These are phyloP conservation scores for maize (Zea mays) DNA, from an alignment of 176 grass and related monocot species.

Conservation along the genomic window DNA sequence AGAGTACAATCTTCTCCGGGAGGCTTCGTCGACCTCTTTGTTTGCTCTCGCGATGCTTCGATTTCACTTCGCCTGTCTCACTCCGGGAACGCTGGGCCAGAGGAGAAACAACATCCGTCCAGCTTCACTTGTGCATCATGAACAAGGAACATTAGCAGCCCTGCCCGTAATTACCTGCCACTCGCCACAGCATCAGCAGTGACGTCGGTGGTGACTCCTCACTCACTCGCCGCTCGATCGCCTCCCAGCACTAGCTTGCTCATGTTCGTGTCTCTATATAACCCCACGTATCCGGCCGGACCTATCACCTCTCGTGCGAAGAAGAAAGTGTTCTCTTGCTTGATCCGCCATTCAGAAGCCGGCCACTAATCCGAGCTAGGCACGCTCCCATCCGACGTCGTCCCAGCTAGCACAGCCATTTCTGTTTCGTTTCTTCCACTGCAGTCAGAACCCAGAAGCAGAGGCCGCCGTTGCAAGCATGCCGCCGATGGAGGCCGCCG, in stretches of 20 bases:
- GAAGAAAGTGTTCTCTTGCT: background rate
- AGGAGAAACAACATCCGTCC: too few species aligned
- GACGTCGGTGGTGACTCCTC: constrained; percentile 13
- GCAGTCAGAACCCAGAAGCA: background rate
- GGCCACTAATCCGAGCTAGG: background rate
- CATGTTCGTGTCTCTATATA: background rate
- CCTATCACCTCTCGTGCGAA: background rate
- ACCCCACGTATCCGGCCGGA: background rate
- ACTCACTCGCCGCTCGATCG: too few species aligned
- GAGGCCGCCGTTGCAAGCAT: constrained; percentile 7
- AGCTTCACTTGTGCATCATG: background rate
- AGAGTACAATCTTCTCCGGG: too few species aligned
- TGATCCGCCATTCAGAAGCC: background rate
- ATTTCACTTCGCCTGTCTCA: too few species aligned
- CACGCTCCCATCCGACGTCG: too few species aligned
- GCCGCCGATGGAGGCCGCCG: constrained; percentile 32
- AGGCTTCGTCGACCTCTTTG: too few species aligned
- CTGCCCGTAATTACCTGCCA: background rate
- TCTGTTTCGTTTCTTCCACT: too few species aligned
- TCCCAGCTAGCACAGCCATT: background rate
- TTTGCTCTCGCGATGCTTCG: too few species aligned
- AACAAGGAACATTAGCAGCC: background rate
- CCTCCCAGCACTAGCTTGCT: background rate
- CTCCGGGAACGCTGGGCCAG: too few species aligned
- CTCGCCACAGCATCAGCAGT: constrained; percentile 19